Conservation (phyloP, 2,329 filamentous ascomycete species). For the Moelleriella libera region DNA sequence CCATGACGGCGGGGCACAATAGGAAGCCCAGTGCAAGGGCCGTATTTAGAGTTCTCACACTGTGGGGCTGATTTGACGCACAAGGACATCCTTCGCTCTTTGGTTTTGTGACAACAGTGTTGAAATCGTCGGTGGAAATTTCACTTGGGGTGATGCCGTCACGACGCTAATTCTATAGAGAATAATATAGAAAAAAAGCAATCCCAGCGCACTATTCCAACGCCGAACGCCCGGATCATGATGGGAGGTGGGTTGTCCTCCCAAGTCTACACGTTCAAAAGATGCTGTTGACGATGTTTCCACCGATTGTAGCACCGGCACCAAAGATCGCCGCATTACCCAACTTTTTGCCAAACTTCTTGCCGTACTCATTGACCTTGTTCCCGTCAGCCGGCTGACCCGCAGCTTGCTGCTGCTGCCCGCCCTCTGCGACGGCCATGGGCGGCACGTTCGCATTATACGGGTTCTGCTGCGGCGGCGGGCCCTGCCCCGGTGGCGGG, state of each 20-base stretch:
- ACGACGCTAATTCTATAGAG: too few relatives aligned
- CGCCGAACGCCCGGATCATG: neutral
- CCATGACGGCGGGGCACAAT: too few relatives aligned
- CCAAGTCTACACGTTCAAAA: conserved; percentile 38
- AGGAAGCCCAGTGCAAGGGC: too few relatives aligned
- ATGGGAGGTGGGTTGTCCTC: too few relatives aligned
- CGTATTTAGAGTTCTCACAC: too few relatives aligned
- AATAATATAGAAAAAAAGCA: too few relatives aligned
- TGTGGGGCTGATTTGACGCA: too few relatives aligned
- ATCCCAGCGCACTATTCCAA: neutral
- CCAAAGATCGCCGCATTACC: conserved; percentile 79
- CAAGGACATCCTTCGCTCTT: too few relatives aligned
- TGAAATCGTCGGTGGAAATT: too few relatives aligned
- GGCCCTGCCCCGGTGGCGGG: conserved; percentile 16
- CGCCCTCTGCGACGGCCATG: conserved; percentile 54
- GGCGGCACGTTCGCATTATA: conserved; percentile 60
- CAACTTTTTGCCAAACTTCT: conserved; percentile 91
- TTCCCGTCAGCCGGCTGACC: conserved; percentile 28
- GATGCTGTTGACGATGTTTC: conserved; percentile 81
- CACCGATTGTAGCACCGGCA: conserved; percentile 80
- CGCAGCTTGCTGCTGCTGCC: conserved; percentile 16
- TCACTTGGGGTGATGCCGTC: too few relatives aligned
- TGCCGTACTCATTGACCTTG: conserved; percentile 63
- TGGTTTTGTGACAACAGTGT: too few relatives aligned
- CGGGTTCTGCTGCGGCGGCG: conserved; percentile 39